phyloP scores from a whole-genome alignment of 2,329 filamentous ascomycete species.

The Pyricularia sp. region DNA sequence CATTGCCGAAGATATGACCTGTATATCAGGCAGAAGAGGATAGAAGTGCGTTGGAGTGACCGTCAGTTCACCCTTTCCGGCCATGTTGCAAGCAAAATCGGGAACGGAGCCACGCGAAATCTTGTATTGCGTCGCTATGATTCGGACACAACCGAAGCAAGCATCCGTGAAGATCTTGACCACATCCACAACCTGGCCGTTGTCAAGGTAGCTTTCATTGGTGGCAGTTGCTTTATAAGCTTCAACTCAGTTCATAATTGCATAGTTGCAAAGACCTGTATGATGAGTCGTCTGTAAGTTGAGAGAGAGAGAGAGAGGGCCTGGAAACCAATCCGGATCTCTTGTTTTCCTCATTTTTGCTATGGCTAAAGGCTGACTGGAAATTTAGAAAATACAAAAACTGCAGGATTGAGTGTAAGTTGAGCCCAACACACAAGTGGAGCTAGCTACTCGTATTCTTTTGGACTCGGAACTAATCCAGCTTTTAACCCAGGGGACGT shows the following conservation, averaged over 20 bases:
- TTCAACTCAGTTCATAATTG: slow-evolving; percentile 69
- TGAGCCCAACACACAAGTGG: background rate
- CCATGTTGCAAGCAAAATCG: slow-evolving; percentile 52
- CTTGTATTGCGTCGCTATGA: slow-evolving; percentile 51
- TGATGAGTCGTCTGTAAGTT: slow-evolving; percentile 49
- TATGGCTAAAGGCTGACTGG: slow-evolving; percentile 6
- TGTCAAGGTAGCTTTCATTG: slow-evolving; percentile 47
- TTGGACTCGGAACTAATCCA: background rate
- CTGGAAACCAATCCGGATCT: background rate
- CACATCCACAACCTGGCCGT: slow-evolving; percentile 72
- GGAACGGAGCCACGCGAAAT: slow-evolving; percentile 58
- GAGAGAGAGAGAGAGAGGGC: too few relatives aligned
- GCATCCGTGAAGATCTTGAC: slow-evolving; percentile 60
- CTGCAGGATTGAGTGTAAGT: slow-evolving; percentile 50
- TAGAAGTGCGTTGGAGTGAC: slow-evolving; percentile 57
- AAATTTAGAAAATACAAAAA: slow-evolving; percentile 49
- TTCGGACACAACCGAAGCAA: slow-evolving; percentile 44
- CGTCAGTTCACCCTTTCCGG: slow-evolving; percentile 53
- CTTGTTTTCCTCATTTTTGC: background rate
- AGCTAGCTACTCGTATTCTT: too few relatives aligned
- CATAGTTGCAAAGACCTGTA: slow-evolving; percentile 62
- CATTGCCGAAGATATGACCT: slow-evolving; percentile 52
- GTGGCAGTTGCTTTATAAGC: slow-evolving; percentile 51
- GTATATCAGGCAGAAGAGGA: slow-evolving; percentile 53
- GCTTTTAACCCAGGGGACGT: slow-evolving; percentile 22